Conservation (phyloP, 1,284 basidiomycete genomes). For the Papiliotrema fonsecae region DNA sequence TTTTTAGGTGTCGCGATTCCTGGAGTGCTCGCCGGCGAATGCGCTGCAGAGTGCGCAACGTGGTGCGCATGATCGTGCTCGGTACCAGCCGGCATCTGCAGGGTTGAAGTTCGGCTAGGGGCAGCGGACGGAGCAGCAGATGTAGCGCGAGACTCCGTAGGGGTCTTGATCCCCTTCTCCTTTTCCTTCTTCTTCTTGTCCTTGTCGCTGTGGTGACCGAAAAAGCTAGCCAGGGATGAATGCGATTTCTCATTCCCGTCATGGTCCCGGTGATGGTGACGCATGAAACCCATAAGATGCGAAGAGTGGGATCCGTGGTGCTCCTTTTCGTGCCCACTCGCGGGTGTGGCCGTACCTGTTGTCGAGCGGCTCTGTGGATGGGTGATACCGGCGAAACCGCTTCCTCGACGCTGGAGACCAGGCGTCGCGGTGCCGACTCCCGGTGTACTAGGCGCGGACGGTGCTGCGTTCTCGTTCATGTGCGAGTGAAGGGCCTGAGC, state of each 20-base stretch:
- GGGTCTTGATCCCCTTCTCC: slow-evolving; percentile 24
- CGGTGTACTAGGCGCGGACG: slow-evolving; percentile 25
- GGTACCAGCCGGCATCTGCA: too few relatives aligned
- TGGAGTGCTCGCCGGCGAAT: slow-evolving; percentile 18
- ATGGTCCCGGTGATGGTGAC: slow-evolving; percentile 46
- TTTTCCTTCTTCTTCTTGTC: slow-evolving; percentile 31
- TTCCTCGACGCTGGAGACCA: slow-evolving; percentile 39
- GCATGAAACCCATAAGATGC: slow-evolving; percentile 48
- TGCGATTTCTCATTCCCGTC: slow-evolving; percentile 49
- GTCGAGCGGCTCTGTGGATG: slow-evolving; percentile 10
- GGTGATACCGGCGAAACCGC: slow-evolving; percentile 26
- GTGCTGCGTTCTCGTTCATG: slow-evolving; percentile 23
- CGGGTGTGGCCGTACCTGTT: slow-evolving; percentile 12
- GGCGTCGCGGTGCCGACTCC: slow-evolving; percentile 38
- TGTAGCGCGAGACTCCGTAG: slow-evolving; percentile 24
- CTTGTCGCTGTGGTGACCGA: slow-evolving; percentile 44
- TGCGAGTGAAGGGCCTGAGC: slow-evolving; percentile 18
- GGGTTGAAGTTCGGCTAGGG: slow-evolving; percentile 33
- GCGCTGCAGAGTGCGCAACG: slow-evolving; percentile 13
- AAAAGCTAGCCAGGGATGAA: slow-evolving; percentile 45
- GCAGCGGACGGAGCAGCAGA: slow-evolving; percentile 34
- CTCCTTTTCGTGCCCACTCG: slow-evolving; percentile 15
- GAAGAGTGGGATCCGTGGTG: slow-evolving; percentile 40
- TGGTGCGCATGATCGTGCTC: slow-evolving; percentile 15
- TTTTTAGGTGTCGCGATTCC: slow-evolving; percentile 40